Percentiles rank a stretch among this genome's conserved stretches.
Evolutionary conservation across 768 basidiomycete species (phyloP).

Genomic region (Cubamyces sp.): DNA sequence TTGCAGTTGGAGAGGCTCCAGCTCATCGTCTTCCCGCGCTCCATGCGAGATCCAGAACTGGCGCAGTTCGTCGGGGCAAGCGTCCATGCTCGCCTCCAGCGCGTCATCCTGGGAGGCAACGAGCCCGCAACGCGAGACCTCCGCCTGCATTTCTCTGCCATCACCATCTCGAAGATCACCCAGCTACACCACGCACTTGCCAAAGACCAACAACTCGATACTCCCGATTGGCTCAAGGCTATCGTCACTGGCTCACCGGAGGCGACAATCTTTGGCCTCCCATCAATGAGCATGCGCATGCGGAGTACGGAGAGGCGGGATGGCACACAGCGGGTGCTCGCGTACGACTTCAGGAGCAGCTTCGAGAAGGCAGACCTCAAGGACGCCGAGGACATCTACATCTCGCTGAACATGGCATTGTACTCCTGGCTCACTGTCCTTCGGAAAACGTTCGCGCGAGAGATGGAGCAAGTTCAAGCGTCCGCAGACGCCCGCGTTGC

Average conservation of each 20-base stretch:
- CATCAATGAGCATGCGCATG: conserved; percentile 85
- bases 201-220: conserved; percentile 44
- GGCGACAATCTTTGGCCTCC: conserved; percentile 78
- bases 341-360: conserved; percentile 74
- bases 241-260: conserved; percentile 66
- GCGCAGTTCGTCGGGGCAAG: conserved; percentile 73
- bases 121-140: conserved; percentile 64
- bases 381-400: conserved; percentile 78
- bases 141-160: conserved; percentile 71
- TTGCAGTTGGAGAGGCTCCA: conserved; percentile 67
- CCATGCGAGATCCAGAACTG: conserved; percentile 76
- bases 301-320: conserved; percentile 47
- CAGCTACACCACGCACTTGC: conserved; percentile 57
- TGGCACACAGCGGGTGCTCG: conserved; percentile 46
- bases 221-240: conserved; percentile 59
- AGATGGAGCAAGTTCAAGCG: conserved; percentile 75
- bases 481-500: conserved; percentile 53
- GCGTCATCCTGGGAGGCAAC: conserved; percentile 56
- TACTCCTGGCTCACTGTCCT: conserved; percentile 83
- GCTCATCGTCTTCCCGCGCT: conserved; percentile 77
- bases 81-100: conserved; percentile 71
- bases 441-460: conserved; percentile 73
- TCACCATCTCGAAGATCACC: conserved; percentile 75
- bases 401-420: conserved; percentile 80
- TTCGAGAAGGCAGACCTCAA: conserved; percentile 54